Conservation (phyloP, 1,284 basidiomycete species). For the Ganoderma resinaceum region DNA sequence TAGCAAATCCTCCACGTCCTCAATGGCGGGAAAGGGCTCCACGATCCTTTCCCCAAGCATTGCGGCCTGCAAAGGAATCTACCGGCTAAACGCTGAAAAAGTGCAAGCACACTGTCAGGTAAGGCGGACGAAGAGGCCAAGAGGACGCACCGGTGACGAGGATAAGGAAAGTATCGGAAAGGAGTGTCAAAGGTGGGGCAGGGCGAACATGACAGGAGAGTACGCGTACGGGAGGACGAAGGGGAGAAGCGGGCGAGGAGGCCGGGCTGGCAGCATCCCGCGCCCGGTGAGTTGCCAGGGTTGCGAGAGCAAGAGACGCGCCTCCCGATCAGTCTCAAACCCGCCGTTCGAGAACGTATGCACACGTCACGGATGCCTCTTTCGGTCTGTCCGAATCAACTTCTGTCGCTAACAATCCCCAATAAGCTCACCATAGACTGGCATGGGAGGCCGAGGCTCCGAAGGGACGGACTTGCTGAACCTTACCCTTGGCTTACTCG, state of each 20-base stretch:
- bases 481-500: not conserved
- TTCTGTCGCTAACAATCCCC: constrained; percentile 1
- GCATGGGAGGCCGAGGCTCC: not conserved
- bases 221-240: not conserved
- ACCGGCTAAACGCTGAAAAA: not conserved
- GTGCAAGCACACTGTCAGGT: not conserved
- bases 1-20: constrained; percentile 9
- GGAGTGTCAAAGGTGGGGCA: constrained; percentile 4
- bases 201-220: not conserved
- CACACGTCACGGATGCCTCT: constrained; percentile 12
- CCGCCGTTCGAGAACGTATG: constrained; percentile 6
- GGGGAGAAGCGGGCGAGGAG: constrained; percentile 6
- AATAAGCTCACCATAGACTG: too few relatives aligned
- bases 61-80: not conserved
- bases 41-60: constrained; percentile 33
- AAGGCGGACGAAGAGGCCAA: not conserved
- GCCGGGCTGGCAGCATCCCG: not conserved
- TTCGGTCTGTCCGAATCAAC: constrained; percentile 5
- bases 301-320: constrained; percentile 2
- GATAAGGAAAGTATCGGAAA: constrained; percentile 2
- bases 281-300: constrained; percentile 18
- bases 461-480: not conserved
- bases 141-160: constrained; percentile 3
- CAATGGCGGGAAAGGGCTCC: constrained; percentile 20
- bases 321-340: constrained; percentile 15